Percentiles rank a stretch among this genome's conserved stretches.
These are phyloP conservation scores for Spathaspora sp. DNA, from an alignment of 805 yeast species.

Conservation along the genomic window DNA sequence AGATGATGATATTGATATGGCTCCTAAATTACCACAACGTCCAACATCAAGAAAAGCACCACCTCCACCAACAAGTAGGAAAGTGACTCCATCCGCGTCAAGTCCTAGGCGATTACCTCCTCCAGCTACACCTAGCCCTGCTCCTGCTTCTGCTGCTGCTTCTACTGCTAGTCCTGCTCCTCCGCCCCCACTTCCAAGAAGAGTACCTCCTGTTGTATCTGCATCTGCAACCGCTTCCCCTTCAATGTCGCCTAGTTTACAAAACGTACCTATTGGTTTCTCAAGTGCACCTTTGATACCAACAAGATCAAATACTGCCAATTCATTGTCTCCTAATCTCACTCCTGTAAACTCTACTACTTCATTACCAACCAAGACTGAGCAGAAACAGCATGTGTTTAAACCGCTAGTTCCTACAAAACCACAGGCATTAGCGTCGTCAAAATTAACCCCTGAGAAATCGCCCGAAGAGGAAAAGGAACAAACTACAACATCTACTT, in stretches of 20 bases:
- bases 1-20: conserved; percentile 17
- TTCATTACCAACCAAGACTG: conserved; percentile 2
- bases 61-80: conserved; percentile 20
- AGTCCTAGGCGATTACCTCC: conserved; percentile 14
- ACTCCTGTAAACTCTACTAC: conserved; percentile 24
- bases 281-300: conserved; percentile 38
- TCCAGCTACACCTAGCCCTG: conserved; percentile 4
- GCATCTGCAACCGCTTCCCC: conserved; percentile 13
- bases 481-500: conserved; percentile 1
- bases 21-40: conserved; percentile 7
- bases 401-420: conserved; percentile 37
- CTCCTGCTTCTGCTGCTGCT: conserved; percentile 2
- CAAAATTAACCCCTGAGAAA: conserved; percentile 5
- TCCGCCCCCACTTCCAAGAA: conserved; percentile 7
- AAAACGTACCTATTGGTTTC: conserved; percentile 29
- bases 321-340: conserved; percentile 16
- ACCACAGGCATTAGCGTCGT: conserved; percentile 24
- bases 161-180: conserved; percentile 4
- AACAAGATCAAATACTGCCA: conserved; percentile 26
- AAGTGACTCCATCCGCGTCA: neutral
- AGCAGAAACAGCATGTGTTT: neutral
- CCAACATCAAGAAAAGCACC: conserved; percentile 12
- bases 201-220: conserved; percentile 9
- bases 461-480: conserved; percentile 1
- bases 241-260: conserved; percentile 9